phyloP scores from a whole-genome alignment of 2,329 filamentous ascomycete genomes.

The Parastagonospora nodorum region DNA sequence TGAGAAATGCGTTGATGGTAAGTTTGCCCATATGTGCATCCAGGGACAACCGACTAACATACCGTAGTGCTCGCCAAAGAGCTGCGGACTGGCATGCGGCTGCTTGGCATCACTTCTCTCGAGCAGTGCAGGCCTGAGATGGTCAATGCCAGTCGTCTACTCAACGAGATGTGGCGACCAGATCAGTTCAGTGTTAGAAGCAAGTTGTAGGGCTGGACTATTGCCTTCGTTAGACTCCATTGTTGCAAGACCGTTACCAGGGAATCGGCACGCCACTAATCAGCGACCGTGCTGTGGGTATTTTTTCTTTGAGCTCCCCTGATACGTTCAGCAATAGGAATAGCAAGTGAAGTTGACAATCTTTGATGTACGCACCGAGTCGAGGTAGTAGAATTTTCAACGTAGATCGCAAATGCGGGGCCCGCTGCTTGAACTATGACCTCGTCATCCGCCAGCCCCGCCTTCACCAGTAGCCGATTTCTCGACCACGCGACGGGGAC shows the following conservation, averaged over 20 bases:
- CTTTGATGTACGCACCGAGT: too few relatives aligned
- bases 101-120: conserved; percentile 67
- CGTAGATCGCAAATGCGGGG: too few relatives aligned
- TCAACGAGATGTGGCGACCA: conserved; percentile 45
- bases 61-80: conserved; percentile 58
- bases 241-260: too few relatives aligned
- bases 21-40: conserved; percentile 11
- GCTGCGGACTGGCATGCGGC: conserved; percentile 68
- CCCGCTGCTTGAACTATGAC: too few relatives aligned
- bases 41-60: conserved; percentile 8
- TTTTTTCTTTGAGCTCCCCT: neutral
- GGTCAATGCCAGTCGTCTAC: conserved; percentile 54
- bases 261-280: too few relatives aligned
- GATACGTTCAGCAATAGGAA: neutral
- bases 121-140: conserved; percentile 65
- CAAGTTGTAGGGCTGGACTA: conserved; percentile 20
- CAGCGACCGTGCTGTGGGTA: too few relatives aligned
- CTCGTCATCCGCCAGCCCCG: too few relatives aligned
- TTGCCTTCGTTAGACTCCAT: neutral
- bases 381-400: too few relatives aligned
- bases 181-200: conserved; percentile 29
- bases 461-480: too few relatives aligned
- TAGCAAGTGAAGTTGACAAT: neutral
- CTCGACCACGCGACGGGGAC: too few relatives aligned
- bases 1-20: conserved; percentile 44